phyloP scores from a whole-genome alignment of 2,329 filamentous ascomycete species.

The Paecilomyces formosus region DNA sequence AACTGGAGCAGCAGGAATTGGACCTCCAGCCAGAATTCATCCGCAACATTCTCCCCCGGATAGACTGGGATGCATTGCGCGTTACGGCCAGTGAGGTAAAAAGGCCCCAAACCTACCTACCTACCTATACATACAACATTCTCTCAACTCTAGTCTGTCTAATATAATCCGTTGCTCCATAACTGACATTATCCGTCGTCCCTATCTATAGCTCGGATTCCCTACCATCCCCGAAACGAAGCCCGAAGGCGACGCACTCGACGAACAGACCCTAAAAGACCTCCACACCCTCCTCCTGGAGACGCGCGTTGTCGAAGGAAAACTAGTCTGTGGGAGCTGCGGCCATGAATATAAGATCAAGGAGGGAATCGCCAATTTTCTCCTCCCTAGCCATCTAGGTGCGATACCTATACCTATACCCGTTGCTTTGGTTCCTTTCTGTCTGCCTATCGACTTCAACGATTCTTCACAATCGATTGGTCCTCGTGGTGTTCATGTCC shows the following conservation, averaged over 20 bases:
- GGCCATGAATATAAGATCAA: conserved; percentile 91
- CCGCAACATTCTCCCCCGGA: conserved; percentile 72
- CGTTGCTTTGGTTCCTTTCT: no score
- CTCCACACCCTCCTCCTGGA: conserved; percentile 77
- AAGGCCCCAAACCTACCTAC: background rate
- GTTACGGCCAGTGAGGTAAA: conserved; percentile 62
- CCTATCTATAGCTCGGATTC: conserved; percentile 65
- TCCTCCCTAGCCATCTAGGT: conserved; percentile 84
- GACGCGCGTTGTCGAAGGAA: conserved; percentile 83
- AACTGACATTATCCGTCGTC: conserved; percentile 4
- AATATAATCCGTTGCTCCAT: background rate
- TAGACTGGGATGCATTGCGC: conserved; percentile 80
- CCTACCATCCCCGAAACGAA: conserved; percentile 60
- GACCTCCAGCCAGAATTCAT: conserved; percentile 76
- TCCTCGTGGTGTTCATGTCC: background rate
- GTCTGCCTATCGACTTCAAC: background rate
- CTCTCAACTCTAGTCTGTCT: background rate
- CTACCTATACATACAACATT: background rate
- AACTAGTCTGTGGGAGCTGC: conserved; percentile 83
- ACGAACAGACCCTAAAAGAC: conserved; percentile 66
- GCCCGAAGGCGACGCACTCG: conserved; percentile 56
- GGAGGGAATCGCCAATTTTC: conserved; percentile 93
- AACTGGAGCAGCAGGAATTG: conserved; percentile 76
- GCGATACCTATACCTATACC: conserved; percentile 3
- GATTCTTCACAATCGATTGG: background rate